Evolutionary conservation across 495 filamentous ascomycete species (phyloP), one percentile per base, ranked within the genome.

Genomic region (Aspergillus olivimuriae): DNA sequence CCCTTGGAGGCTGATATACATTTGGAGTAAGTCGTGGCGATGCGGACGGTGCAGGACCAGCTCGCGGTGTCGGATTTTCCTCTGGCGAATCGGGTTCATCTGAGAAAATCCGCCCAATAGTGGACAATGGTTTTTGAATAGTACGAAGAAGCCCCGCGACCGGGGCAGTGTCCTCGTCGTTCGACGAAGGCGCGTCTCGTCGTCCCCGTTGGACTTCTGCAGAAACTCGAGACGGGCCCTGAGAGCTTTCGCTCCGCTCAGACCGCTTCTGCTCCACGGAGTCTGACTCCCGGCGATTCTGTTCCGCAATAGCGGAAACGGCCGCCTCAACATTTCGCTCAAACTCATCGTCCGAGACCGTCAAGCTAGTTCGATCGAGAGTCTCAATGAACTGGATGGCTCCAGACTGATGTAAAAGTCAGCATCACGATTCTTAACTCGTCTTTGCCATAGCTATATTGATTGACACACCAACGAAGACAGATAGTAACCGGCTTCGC

Each of bases 351-450:
- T 96, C 89, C 14, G 85, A 83, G 37, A 99, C 89, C 4, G 94
- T 96, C 17, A 99, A 65, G 49, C 82, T 90, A 4, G 94, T 97
- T 21, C 90, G 81, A 68, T 97, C 92, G 52, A 99, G 80, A 24
- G 83, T 91, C 62, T 99, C 92, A 52, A 99, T 89, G 62, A 97
- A 99, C 57, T 95, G 88, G 42, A 97, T 84, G 26, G 88, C 92
- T 46, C 92, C 92, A 77, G 95, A 88, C 84, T 94, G 23, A 41
- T 39, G 38, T 35, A 11, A 19, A 43, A 24, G 10, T 39, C 24
- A 39, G n/a, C 16, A 6, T 9, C 2, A 2, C 12, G 12, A 6
- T 23, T 9, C 1, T 35, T 14, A 41, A 19, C 16, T 10, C 2
- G 31, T 0, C 10, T 3, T 3, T 23, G 10, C 4, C 16, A 9